These are phyloP conservation scores for Trypanosoma caninum DNA, from an alignment of 208 protist genomes.

Conservation along the genomic window DNA sequence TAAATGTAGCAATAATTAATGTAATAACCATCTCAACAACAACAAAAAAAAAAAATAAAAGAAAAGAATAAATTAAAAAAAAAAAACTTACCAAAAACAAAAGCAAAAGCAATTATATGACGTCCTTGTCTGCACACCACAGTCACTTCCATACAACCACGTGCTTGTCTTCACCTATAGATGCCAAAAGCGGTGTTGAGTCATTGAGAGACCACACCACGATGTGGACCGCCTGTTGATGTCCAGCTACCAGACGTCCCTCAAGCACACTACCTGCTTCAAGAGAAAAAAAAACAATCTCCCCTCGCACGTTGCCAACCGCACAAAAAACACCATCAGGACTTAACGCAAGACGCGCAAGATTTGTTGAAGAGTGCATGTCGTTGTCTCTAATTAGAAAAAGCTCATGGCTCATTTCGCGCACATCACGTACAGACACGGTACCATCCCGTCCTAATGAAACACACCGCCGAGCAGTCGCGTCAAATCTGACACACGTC, in stretches of 20 bases:
- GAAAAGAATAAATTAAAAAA: not conserved
- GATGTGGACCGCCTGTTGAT: conserved; percentile 29
- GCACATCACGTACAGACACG: conserved; percentile 58
- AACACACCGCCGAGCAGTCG: conserved; percentile 38
- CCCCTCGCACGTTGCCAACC: conserved; percentile 36
- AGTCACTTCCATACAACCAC: conserved; percentile 36
- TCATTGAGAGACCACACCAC: conserved; percentile 34
- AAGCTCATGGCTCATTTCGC: conserved; percentile 37
- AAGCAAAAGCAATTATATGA: too few species aligned
- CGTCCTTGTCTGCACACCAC: not conserved
- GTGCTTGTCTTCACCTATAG: conserved; percentile 32
- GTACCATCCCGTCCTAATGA: conserved; percentile 58
- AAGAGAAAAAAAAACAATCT: conserved; percentile 20
- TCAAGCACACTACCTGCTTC: conserved; percentile 5
- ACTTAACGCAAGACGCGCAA: conserved; percentile 45
- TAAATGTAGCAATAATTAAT: not conserved
- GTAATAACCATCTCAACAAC: not conserved
- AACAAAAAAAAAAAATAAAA: not conserved
- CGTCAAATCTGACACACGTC: conserved; percentile 54
- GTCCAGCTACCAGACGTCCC: conserved; percentile 1
- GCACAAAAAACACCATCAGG: conserved; percentile 39
- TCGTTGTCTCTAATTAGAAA: conserved; percentile 28
- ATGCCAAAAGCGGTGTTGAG: conserved; percentile 24
- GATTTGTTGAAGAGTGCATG: conserved; percentile 48
- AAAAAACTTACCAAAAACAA: too few species aligned